A percentile compares a stretch with the other conserved stretches of the same genome.
These are phyloP conservation scores for Lyophyllum shimeji DNA, from an alignment of 768 basidiomycete genomes.

Conservation along the genomic window DNA sequence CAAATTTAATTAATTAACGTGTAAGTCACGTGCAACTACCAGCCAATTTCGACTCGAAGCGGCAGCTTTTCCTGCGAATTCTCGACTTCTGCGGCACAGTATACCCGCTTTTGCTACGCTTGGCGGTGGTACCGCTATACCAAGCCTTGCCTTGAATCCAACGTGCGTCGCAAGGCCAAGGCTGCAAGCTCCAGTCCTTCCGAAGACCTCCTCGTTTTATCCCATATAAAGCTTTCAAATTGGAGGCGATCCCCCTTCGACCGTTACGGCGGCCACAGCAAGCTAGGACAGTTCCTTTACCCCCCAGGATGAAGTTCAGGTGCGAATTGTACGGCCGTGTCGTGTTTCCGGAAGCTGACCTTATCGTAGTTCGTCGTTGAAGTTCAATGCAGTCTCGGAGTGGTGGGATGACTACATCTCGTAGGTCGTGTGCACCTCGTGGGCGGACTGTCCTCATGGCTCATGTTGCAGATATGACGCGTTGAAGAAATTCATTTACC, in stretches of 20 bases:
- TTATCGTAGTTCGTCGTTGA: conserved; percentile 68
- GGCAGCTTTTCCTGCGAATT: not conserved
- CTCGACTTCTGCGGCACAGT: not conserved
- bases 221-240: conserved; percentile 6
- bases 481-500: conserved; percentile 84
- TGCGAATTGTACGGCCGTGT: conserved; percentile 19
- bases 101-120: not conserved
- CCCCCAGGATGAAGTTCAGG: conserved; percentile 62
- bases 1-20: not conserved
- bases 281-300: conserved; percentile 18
- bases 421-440: conserved; percentile 40
- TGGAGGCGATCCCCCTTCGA: conserved; percentile 42
- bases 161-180: not conserved
- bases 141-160: not conserved
- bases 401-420: conserved; percentile 94
- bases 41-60: not conserved
- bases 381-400: conserved; percentile 88
- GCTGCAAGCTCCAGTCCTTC: not conserved
- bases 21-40: not conserved
- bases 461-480: conserved; percentile 65
- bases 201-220: not conserved
- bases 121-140: not conserved
- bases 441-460: not conserved
- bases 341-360: not conserved
- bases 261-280: conserved; percentile 24